Evolutionary conservation across 345 rosid species (phyloP).

Genomic region (Diplotaxis tenuifolia): DNA sequence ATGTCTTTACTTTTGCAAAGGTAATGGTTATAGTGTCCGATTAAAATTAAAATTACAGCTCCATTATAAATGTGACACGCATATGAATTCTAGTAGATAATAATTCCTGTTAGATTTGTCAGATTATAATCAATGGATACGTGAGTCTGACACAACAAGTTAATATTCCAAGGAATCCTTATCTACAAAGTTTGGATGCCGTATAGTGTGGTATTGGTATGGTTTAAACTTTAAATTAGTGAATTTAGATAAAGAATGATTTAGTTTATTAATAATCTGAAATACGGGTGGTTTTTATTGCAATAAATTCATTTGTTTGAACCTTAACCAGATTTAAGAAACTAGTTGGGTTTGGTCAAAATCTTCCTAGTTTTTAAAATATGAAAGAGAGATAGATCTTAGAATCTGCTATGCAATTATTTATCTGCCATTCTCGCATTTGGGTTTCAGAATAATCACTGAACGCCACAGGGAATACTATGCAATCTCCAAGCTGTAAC

Average conservation of each 20-base stretch:
- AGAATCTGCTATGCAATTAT: conserved; percentile 17
- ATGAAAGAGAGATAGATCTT: conserved; percentile 1
- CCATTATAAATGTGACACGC: not conserved
- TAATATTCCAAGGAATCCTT: conserved; percentile 21
- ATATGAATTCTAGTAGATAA: not conserved
- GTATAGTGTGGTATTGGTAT: not conserved
- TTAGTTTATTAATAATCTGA: not conserved
- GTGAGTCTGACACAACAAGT: conserved; percentile 19
- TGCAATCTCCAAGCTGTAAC: conserved; percentile 33
- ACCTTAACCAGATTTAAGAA: conserved; percentile 8
- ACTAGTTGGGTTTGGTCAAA: conserved; percentile 20
- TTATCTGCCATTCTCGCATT: conserved; percentile 15
- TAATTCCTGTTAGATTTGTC: conserved; percentile 10
- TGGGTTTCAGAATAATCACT: conserved; percentile 2
- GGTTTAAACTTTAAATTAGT: not conserved
- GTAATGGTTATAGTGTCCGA: conserved; percentile 3
- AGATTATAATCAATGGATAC: not conserved
- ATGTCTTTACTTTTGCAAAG: conserved; percentile 4
- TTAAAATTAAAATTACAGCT: not conserved
- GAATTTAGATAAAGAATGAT: not conserved
- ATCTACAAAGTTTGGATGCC: conserved; percentile 34
- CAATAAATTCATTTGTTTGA: not conserved
- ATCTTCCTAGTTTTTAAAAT: not conserved
- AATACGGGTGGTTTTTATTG: not conserved
- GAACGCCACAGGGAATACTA: conserved; percentile 35